Evolutionary conservation across 352 stramenopile genomes (phyloP).

Genomic region (Peronospora tabacina): DNA sequence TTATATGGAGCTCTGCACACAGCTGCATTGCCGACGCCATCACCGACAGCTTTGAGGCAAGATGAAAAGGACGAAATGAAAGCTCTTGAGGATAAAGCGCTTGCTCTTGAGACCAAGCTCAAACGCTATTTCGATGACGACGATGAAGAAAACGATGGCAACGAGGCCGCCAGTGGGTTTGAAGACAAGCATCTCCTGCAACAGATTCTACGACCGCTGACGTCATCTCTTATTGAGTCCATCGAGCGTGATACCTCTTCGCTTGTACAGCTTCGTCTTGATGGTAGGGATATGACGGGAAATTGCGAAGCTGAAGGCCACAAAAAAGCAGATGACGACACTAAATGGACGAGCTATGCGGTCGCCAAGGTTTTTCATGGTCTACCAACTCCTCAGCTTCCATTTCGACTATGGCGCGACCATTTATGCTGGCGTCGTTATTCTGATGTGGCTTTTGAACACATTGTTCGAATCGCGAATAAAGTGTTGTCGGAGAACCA

Average conservation of each 20-base stretch:
- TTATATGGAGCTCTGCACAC: conserved; percentile 47
- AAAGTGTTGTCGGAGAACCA: conserved; percentile 38
- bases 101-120: conserved; percentile 39
- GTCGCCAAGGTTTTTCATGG: conserved; percentile 76
- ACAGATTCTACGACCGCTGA: conserved; percentile 43
- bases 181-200: conserved; percentile 34
- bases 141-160: conserved; percentile 3
- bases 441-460: conserved; percentile 58
- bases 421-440: conserved; percentile 64
- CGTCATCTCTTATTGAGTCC: conserved; percentile 33
- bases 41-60: conserved; percentile 2
- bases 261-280: conserved; percentile 28
- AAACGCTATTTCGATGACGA: conserved; percentile 63
- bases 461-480: conserved; percentile 52
- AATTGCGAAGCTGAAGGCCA: conserved; percentile 14
- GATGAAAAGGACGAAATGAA: conserved; percentile 15
- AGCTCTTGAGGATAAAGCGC: conserved; percentile 26
- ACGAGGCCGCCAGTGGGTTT: conserved; percentile 4
- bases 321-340: conserved; percentile 13
- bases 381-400: conserved; percentile 55
- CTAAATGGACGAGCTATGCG: conserved; percentile 53
- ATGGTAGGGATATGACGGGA: conserved; percentile 8
- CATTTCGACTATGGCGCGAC: conserved; percentile 50
- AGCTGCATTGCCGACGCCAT: conserved; percentile 26
- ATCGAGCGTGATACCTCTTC: conserved; percentile 50